phyloP scores from a whole-genome alignment of 257 asterid species.

The Fraxinus americana region DNA sequence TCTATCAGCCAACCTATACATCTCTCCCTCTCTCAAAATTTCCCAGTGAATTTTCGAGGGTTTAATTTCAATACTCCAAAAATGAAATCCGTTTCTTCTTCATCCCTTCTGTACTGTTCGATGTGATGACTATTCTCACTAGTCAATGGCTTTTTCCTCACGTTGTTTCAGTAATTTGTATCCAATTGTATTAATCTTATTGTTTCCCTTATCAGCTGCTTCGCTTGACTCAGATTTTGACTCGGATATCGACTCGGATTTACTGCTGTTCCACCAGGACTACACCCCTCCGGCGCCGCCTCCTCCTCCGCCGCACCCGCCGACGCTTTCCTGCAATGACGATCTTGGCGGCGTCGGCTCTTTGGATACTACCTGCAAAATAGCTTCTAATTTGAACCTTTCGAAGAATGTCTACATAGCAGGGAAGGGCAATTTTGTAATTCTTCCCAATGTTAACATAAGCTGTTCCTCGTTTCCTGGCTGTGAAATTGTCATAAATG shows the following conservation, averaged over 20 bases:
- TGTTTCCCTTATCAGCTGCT: conserved; percentile 27
- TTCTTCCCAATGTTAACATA: conserved; percentile 69
- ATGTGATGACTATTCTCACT: conserved; percentile 62
- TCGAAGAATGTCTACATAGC: conserved; percentile 70
- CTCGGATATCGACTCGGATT: conserved; percentile 41
- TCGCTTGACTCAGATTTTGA: conserved; percentile 28
- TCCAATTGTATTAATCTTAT: conserved; percentile 35
- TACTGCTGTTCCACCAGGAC: conserved; percentile 71
- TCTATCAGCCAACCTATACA: conserved; percentile 27
- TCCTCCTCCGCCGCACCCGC: conserved; percentile 99
- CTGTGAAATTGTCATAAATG: conserved; percentile 71
- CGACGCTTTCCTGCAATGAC: conserved; percentile 75
- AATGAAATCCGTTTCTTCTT: conserved; percentile 55
- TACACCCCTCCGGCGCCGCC: conserved; percentile 99
- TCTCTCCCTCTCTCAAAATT: conserved; percentile 22
- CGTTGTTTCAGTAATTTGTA: conserved; percentile 27
- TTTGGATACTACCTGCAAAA: conserved; percentile 79
- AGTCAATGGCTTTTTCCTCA: conserved; percentile 52
- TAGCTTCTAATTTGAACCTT: conserved; percentile 71
- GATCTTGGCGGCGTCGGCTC: conserved; percentile 96
- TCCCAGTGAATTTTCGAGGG: conserved; percentile 29
- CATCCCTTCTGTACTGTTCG: conserved; percentile 24
- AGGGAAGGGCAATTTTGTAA: conserved; percentile 83
- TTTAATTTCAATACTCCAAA: conserved; percentile 19
- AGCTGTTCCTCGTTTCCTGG: conserved; percentile 68